phyloP scores from a whole-genome alignment of 371 early-diverging fungal species.

The Syncephalastrum racemosum region DNA sequence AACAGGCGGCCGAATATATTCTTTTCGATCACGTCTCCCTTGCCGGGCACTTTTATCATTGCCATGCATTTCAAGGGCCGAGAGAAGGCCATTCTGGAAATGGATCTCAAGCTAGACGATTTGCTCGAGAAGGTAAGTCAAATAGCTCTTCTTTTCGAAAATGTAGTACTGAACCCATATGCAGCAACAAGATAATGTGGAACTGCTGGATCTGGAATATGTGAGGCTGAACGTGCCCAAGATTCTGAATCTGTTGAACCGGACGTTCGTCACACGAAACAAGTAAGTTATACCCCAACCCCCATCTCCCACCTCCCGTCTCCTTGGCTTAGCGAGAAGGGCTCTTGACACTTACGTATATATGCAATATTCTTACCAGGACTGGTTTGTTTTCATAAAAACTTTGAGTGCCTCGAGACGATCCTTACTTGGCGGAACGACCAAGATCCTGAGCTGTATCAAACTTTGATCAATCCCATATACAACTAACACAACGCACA shows the following conservation, averaged over 20 bases:
- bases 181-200: constrained; percentile 90
- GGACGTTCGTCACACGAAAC: constrained; percentile 50
- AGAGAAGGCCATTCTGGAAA: constrained; percentile 92
- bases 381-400: constrained; percentile 24
- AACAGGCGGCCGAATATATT: constrained; percentile 74
- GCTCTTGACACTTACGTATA: constrained; percentile 14
- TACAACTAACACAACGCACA: constrained; percentile 3
- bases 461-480: constrained; percentile 4
- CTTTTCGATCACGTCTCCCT: constrained; percentile 85
- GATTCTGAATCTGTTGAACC: constrained; percentile 40
- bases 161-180: neutral
- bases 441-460: constrained; percentile 16
- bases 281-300: constrained; percentile 25
- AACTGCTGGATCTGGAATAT: constrained; percentile 89
- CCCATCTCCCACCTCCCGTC: neutral
- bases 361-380: constrained; percentile 21
- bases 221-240: constrained; percentile 76
- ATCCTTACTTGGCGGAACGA: constrained; percentile 7
- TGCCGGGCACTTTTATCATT: constrained; percentile 88
- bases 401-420: constrained; percentile 12
- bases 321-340: constrained; percentile 20
- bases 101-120: constrained; percentile 95
- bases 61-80: constrained; percentile 87
- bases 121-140: constrained; percentile 79
- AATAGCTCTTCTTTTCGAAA: no score